Conservation (phyloP, 2,329 filamentous ascomycete genomes). For the Phaeoacremonium minimum region DNA sequence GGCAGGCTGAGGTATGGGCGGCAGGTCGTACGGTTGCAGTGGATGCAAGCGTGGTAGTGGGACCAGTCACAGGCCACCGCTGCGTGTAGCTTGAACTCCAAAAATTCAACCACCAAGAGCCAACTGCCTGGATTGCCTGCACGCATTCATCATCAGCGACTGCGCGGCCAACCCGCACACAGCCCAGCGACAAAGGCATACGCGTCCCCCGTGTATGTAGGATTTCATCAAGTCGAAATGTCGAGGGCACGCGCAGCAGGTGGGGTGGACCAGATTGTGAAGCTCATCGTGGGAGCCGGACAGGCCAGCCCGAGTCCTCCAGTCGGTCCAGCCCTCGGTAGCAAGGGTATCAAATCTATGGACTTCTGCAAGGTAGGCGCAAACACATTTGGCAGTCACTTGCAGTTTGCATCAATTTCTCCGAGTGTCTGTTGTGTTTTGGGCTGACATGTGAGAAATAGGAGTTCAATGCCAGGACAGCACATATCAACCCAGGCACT, state of each 20-base stretch:
- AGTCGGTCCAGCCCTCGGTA: conserved; percentile 91
- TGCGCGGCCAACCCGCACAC: too few relatives aligned
- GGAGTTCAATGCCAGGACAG: conserved; percentile 96
- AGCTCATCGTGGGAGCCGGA: conserved; percentile 94
- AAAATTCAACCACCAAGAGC: too few relatives aligned
- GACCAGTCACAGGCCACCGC: too few relatives aligned
- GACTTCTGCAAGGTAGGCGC: conserved; percentile 90
- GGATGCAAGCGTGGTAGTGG: too few relatives aligned
- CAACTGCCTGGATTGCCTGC: too few relatives aligned
- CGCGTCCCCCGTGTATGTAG: too few relatives aligned
- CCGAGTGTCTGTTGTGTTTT: too few relatives aligned
- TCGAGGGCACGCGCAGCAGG: conserved; percentile 41
- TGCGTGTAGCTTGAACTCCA: too few relatives aligned
- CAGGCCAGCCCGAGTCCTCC: conserved; percentile 93
- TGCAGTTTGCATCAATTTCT: not conserved
- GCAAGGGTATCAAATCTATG: conserved; percentile 98
- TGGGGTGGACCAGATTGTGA: conserved; percentile 72
- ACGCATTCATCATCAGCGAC: too few relatives aligned
- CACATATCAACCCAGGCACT: conserved; percentile 75
- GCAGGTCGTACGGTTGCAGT: too few relatives aligned
- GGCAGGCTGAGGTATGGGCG: too few relatives aligned
- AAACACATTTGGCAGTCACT: conserved; percentile 6
- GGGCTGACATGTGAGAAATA: conserved; percentile 40
- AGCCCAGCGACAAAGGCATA: too few relatives aligned
- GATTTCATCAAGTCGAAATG: conserved; percentile 38